phyloP scores from a whole-genome alignment of 1,139 yeast genomes.

The Zhuliangozyma blackwelliae region DNA sequence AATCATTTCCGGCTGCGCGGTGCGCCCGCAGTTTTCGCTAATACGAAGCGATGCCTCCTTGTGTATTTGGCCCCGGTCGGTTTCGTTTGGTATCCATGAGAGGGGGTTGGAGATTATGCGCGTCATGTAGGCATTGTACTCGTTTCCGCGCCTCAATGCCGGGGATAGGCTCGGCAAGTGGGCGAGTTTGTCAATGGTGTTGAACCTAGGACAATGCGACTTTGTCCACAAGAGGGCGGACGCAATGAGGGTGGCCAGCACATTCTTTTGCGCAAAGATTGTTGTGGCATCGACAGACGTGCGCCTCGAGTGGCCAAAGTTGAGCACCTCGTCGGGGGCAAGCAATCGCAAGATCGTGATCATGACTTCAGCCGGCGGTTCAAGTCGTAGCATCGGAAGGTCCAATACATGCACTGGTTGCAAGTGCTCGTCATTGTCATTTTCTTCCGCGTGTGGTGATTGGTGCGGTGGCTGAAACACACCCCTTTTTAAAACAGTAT shows the following conservation, averaged over 20 bases:
- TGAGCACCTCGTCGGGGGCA: constrained; percentile 48
- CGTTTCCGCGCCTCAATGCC: constrained; percentile 18
- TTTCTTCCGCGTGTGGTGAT: not conserved
- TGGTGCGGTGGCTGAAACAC: not conserved
- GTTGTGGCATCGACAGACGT: constrained; percentile 7
- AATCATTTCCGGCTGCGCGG: constrained; percentile 72
- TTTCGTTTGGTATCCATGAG: constrained; percentile 38
- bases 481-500: no score
- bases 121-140: constrained; percentile 59
- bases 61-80: constrained; percentile 40
- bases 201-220: constrained; percentile 29
- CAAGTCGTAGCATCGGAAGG: constrained; percentile 48
- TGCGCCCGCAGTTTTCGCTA: constrained; percentile 81
- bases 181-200: constrained; percentile 20
- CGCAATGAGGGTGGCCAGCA: constrained; percentile 17
- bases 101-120: constrained; percentile 56
- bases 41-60: constrained; percentile 60
- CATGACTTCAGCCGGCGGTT: constrained; percentile 51
- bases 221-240: constrained; percentile 40
- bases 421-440: constrained; percentile 19
- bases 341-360: constrained; percentile 45
- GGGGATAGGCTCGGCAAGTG: constrained; percentile 23
- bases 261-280: constrained; percentile 10
- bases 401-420: constrained; percentile 58
- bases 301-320: constrained; percentile 39